phyloP scores from a whole-genome alignment of 306 rosid genomes.

The Trifolium subterraneum region DNA sequence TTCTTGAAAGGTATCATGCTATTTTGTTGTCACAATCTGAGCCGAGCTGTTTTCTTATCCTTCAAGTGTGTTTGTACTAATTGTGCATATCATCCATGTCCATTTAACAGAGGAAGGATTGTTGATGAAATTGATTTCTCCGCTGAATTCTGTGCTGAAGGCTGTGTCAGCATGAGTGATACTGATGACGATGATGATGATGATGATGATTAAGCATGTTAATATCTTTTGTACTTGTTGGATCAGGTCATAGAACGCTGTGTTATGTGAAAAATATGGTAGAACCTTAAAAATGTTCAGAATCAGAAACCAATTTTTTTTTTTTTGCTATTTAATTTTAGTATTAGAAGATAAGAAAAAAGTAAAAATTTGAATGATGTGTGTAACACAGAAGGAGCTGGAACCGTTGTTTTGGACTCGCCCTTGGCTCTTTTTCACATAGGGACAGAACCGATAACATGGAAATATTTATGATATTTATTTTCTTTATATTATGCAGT shows the following conservation, averaged over 20 bases:
- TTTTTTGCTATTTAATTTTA: not conserved
- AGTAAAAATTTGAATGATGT: not conserved
- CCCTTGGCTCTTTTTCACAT: not conserved
- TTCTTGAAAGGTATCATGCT: constrained; percentile 80
- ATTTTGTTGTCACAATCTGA: constrained; percentile 16
- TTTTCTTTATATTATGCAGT: not conserved
- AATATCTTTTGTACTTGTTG: not conserved
- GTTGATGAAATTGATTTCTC: constrained; percentile 68
- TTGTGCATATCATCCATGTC: constrained; percentile 15
- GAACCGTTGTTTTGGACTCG: not conserved
- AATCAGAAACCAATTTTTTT: not conserved
- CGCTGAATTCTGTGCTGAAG: constrained; percentile 64
- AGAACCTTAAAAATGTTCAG: constrained; percentile 29
- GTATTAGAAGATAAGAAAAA: not conserved
- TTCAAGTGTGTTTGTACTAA: constrained; percentile 27
- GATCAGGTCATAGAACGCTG: constrained; percentile 35
- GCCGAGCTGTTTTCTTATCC: not conserved
- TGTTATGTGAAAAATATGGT: constrained; percentile 34
- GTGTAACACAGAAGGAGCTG: not conserved
- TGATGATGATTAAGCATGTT: constrained; percentile 58
- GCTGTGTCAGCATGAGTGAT: constrained; percentile 63
- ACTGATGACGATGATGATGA: constrained; percentile 29
- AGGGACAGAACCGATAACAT: not conserved
- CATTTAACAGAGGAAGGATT: constrained; percentile 64
- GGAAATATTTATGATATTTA: not conserved